phyloP scores from a whole-genome alignment of 495 filamentous ascomycete species.

The Xylaria grammica region DNA sequence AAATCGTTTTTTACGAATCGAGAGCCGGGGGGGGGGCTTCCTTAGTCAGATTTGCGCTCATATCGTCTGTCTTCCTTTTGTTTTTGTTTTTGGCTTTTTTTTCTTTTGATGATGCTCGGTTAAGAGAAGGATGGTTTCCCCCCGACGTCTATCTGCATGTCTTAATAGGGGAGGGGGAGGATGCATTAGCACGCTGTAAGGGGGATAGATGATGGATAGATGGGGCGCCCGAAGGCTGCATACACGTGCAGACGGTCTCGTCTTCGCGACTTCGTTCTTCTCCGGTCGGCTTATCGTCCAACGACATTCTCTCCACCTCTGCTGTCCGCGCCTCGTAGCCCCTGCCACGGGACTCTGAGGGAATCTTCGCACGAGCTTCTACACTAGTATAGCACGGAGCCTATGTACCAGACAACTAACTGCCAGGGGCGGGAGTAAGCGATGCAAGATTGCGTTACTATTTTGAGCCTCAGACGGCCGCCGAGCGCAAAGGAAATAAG shows the following conservation, averaged over 20 bases:
- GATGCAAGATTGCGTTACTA: slow-evolving; percentile 26
- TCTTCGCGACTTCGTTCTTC: background rate
- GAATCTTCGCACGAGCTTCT: slow-evolving; percentile 19
- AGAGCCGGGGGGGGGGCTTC: background rate
- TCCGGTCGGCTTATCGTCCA: slow-evolving; percentile 12
- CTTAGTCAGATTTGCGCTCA: slow-evolving; percentile 2
- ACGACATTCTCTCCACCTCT: slow-evolving; percentile 1
- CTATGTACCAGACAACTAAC: too few species aligned
- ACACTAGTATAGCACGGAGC: background rate
- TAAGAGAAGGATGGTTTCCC: background rate
- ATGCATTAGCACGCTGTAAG: slow-evolving; percentile 14
- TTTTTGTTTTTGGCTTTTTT: too few species aligned
- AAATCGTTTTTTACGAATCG: slow-evolving; percentile 13
- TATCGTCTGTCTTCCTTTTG: too few species aligned
- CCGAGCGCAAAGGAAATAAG: background rate
- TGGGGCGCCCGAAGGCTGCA: slow-evolving; percentile 14
- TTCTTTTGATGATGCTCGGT: slow-evolving; percentile 10
- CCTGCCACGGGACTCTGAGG: slow-evolving; percentile 1
- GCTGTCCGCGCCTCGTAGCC: slow-evolving; percentile 9
- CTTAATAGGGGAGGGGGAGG: background rate
- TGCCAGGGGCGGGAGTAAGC: slow-evolving; percentile 15
- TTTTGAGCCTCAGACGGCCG: slow-evolving; percentile 18
- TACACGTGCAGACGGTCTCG: slow-evolving; percentile 8
- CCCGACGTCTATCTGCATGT: background rate
- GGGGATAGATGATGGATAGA: slow-evolving; percentile 8